phyloP scores from a whole-genome alignment of 2,329 filamentous ascomycete species.

The Mycosphaerella sp. region DNA sequence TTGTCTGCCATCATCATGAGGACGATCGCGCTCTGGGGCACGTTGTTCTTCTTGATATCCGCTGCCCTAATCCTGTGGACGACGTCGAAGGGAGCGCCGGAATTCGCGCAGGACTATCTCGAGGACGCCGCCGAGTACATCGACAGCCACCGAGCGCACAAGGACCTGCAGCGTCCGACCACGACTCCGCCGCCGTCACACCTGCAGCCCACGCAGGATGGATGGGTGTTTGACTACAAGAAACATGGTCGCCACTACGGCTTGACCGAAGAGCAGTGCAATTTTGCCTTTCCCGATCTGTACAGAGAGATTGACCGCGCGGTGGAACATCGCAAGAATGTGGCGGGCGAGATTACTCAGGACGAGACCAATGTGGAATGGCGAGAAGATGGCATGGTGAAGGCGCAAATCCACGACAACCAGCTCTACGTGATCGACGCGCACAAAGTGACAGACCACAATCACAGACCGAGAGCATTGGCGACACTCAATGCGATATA shows the following conservation, averaged over 20 bases:
- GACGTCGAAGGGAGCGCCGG: slow-evolving; percentile 6
- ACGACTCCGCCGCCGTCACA: slow-evolving; percentile 1
- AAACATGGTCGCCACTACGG: slow-evolving; percentile 25
- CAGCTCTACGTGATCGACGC: slow-evolving; percentile 27
- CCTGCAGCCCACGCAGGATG: neutral
- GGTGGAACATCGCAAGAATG: slow-evolving; percentile 20
- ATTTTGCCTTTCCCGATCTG: slow-evolving; percentile 27
- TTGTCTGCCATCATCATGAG: slow-evolving; percentile 6
- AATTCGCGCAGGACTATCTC: slow-evolving; percentile 6
- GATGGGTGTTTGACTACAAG: slow-evolving; percentile 18
- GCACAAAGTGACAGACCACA: slow-evolving; percentile 23
- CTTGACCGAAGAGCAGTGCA: slow-evolving; percentile 28
- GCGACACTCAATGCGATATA: slow-evolving; percentile 43
- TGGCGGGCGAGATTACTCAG: slow-evolving; percentile 20
- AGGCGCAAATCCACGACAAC: slow-evolving; percentile 28
- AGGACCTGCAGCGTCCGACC: neutral
- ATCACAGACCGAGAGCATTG: slow-evolving; percentile 22
- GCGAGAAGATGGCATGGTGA: slow-evolving; percentile 25
- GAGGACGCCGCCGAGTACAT: slow-evolving; percentile 8
- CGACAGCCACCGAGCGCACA: slow-evolving; percentile 6
- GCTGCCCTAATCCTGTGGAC: slow-evolving; percentile 16
- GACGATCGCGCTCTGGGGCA: slow-evolving; percentile 17
- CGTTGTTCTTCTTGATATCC: slow-evolving; percentile 14
- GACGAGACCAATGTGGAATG: slow-evolving; percentile 23
- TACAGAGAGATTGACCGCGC: slow-evolving; percentile 31